These are phyloP conservation scores for Neofusicoccum umdonicola DNA, from an alignment of 2,329 filamentous ascomycete genomes.

Conservation along the genomic window DNA sequence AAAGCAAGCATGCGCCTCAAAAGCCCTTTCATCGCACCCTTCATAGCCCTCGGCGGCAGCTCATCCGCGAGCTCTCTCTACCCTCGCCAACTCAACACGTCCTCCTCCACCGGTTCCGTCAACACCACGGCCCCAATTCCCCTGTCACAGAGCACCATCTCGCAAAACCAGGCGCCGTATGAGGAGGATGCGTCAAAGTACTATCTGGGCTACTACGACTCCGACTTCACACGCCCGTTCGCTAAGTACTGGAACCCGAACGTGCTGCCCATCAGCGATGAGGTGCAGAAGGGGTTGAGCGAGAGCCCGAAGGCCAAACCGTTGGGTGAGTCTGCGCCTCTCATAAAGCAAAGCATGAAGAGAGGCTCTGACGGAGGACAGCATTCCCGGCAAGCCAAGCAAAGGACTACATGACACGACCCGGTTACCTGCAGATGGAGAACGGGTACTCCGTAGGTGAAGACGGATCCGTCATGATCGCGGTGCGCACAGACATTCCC, in stretches of 20 bases:
- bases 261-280: neutral
- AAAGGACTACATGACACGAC: neutral
- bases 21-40: neutral
- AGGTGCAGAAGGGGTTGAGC: constrained; percentile 1
- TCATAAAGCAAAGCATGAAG: neutral
- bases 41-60: neutral
- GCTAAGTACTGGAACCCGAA: constrained; percentile 3
- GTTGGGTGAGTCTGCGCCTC: neutral
- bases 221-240: constrained; percentile 1
- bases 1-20: neutral
- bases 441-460: neutral
- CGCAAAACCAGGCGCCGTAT: neutral
- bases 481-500: neutral
- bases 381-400: neutral
- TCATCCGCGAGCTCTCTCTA: neutral
- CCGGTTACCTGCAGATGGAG: constrained; percentile 3
- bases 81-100: neutral
- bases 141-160: neutral
- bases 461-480: neutral
- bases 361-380: neutral
- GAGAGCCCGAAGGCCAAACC: neutral
- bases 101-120: neutral
- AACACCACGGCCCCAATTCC: neutral
- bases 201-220: constrained; percentile 7
- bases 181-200: neutral